Base-by-base conservation (phyloP, 2,329 filamentous ascomycete genomes). In the Aspergillus quadricinctus region DNA sequence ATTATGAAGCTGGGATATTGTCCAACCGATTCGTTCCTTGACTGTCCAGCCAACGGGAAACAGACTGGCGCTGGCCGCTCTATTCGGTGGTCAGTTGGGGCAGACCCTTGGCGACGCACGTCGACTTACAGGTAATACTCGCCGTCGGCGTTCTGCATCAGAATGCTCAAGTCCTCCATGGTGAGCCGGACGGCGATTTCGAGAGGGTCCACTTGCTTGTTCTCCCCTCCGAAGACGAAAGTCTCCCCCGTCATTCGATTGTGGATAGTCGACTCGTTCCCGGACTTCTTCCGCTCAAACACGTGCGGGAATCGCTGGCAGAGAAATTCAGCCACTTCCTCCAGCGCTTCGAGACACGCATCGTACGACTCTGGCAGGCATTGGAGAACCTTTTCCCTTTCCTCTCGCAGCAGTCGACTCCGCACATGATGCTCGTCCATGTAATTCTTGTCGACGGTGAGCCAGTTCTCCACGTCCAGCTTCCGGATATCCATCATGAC, bases 41-140 rank as follows among this genome's bases (percentile, higher is more conserved):
- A 82, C 72, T 23, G 75, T 75, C 79, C 80, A 83, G 7, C 81
- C 81, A 0, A 80, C 77, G 1, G 80, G 81, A 59, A 82, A 82
- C 4, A 82, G 68, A 14, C 78, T 82, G 4, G 80, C 80, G 48
- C 78, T 80, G 25, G 80, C 80, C 53, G 75, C 72, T 28, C 78
- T 80, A 55, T 21, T 40, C 25, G 28, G 3, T 9, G 35, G 43
- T 61, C 40, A 61, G 8, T 29, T 7, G 3, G n/a, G 21, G 17
- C 41, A 35, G 3, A 11, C 9, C n/a, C 46, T 63, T 40, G 59
- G 55, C 2, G 31, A 28, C 23, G 10, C 7, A 23, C 7, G 23
- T 4, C 14, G n/a, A 66, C 74, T 65, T 69, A 75, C 77, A 83
- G 64, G 53, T 77, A 77, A 59, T 80, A 79, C 56, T 79, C 73